A percentile compares a stretch with the other conserved stretches of the same genome.
These are phyloP conservation scores for Penicillium decumbens DNA, from an alignment of 2,329 filamentous ascomycete species.

Conservation along the genomic window DNA sequence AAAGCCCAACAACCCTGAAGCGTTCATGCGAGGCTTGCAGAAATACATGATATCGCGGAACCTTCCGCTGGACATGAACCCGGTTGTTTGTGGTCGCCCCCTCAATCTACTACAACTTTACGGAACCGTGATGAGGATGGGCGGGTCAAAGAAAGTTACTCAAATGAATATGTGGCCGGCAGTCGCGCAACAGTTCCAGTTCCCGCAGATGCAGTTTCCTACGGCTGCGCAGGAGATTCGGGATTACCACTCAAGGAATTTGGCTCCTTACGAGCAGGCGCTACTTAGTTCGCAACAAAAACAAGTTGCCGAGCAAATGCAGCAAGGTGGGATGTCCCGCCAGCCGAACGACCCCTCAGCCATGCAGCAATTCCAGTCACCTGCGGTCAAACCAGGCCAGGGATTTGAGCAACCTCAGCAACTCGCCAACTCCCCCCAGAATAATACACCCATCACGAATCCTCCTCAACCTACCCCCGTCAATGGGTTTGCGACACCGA, in stretches of 20 bases:
- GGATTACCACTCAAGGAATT: constrained; percentile 68
- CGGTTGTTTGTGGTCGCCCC: constrained; percentile 66
- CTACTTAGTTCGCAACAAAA: constrained; percentile 45
- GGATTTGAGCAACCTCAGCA: constrained; percentile 39
- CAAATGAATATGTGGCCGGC: constrained; percentile 67
- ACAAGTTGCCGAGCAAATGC: constrained; percentile 41
- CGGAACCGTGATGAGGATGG: constrained; percentile 67
- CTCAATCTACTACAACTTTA: constrained; percentile 76
- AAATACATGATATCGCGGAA: constrained; percentile 72
- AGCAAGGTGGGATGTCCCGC: constrained; percentile 40
- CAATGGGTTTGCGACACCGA: constrained; percentile 41
- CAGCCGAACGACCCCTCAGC: constrained; percentile 35
- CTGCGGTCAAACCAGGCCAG: constrained; percentile 49
- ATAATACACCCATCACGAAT: constrained; percentile 27
- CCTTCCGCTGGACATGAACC: constrained; percentile 68
- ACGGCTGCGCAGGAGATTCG: constrained; percentile 65
- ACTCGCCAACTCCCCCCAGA: constrained; percentile 32
- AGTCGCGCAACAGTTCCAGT: constrained; percentile 60
- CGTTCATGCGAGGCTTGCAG: constrained; percentile 70
- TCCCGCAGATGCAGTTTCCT: constrained; percentile 60
- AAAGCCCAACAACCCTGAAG: constrained; percentile 52
- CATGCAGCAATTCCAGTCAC: constrained; percentile 44
- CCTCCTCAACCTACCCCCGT: constrained; percentile 29
- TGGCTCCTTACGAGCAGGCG: constrained; percentile 67
- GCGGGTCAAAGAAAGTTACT: constrained; percentile 71